phyloP scores from a whole-genome alignment of 331 rosid species.

The Stylosanthes scabra region DNA sequence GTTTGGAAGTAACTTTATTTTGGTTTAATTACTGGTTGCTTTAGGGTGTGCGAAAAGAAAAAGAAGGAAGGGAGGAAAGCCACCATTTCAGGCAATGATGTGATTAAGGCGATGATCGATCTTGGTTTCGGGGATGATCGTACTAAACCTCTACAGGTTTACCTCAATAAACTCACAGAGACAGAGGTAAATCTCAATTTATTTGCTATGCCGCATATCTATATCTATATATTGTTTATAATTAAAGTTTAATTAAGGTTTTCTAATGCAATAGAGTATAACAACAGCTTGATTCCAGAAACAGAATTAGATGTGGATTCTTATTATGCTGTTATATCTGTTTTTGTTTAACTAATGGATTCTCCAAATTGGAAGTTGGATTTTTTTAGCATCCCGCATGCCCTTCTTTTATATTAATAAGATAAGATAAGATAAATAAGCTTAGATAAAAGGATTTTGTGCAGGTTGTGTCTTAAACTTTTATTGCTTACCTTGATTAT shows the following conservation, averaged over 20 bases:
- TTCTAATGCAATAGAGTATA: too few relatives aligned
- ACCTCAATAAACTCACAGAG: conserved; percentile 51
- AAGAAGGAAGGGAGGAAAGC: conserved; percentile 88
- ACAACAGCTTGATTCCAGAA: not conserved
- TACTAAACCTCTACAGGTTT: conserved; percentile 80
- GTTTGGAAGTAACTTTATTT: not conserved
- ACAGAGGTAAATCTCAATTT: conserved; percentile 58
- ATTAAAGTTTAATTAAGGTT: too few relatives aligned
- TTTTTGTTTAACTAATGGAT: too few relatives aligned
- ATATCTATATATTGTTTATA: too few relatives aligned
- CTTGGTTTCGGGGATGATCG: conserved; percentile 82
- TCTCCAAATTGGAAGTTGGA: too few relatives aligned
- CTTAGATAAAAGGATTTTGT: too few relatives aligned
- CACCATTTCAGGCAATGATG: conserved; percentile 87
- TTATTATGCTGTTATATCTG: not conserved
- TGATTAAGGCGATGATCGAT: conserved; percentile 95
- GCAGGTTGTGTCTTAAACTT: not conserved
- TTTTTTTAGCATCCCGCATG: too few relatives aligned
- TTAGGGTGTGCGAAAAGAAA: conserved; percentile 89
- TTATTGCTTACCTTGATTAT: conserved; percentile 14
- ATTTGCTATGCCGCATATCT: too few relatives aligned
- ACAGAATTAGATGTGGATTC: too few relatives aligned
- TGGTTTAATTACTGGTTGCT: not conserved
- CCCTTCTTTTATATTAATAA: too few relatives aligned
- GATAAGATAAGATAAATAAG: too few relatives aligned